Evolutionary conservation across 2,329 filamentous ascomycete species (phyloP).

Genomic region (Orbilia ellipsospora): DNA sequence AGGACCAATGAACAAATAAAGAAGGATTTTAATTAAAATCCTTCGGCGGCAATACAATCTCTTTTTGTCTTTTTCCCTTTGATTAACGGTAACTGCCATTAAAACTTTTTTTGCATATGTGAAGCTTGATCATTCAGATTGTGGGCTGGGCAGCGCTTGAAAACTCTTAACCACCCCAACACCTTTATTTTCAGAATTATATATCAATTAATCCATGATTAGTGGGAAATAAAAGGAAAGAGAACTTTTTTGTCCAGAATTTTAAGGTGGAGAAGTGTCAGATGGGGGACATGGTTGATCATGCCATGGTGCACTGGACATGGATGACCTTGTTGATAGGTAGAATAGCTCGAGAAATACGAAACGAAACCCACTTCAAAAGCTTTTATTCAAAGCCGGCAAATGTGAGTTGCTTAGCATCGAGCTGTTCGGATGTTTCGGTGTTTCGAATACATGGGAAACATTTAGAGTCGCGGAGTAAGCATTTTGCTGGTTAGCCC

Average conservation of each 20-base stretch:
- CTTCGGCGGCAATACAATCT: conserved; percentile 20
- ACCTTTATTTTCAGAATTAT: no score
- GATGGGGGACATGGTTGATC: conserved; percentile 1
- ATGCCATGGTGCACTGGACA: neutral
- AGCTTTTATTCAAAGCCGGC: neutral
- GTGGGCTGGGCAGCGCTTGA: no score
- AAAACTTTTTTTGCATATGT: no score
- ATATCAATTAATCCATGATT: neutral
- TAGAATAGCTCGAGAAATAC: conserved; percentile 10
- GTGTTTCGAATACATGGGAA: neutral
- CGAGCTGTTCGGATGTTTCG: conserved; percentile 1
- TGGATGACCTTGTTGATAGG: conserved; percentile 14
- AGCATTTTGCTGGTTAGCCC: no score
- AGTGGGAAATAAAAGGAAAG: conserved; percentile 8
- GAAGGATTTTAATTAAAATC: conserved; percentile 28
- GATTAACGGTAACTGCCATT: neutral
- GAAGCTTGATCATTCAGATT: no score
- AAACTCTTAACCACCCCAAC: no score
- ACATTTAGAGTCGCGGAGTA: neutral
- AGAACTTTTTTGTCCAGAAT: conserved; percentile 7
- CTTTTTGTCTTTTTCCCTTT: neutral
- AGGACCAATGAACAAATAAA: conserved; percentile 24
- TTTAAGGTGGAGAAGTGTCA: neutral
- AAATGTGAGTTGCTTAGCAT: neutral
- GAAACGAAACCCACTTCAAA: conserved; percentile 1